phyloP scores from a whole-genome alignment of 352 stramenopile species.

The Phytophthora sp. region DNA sequence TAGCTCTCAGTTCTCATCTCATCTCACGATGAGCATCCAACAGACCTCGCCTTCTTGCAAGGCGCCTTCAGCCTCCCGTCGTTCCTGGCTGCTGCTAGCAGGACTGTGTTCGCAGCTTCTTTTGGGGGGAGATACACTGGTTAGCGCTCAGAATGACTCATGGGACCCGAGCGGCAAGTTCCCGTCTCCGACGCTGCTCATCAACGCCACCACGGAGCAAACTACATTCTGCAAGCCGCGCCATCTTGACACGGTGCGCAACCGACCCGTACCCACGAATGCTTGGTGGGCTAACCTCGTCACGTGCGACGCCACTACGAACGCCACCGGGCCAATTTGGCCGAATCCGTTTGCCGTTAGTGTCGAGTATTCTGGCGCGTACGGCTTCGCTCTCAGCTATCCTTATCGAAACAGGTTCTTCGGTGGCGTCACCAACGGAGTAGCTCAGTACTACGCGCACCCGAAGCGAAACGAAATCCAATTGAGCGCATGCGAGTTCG shows the following conservation, averaged over 20 bases:
- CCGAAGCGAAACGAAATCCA: slow-evolving; percentile 65
- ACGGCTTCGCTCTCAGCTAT: slow-evolving; percentile 67
- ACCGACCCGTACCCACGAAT: slow-evolving; percentile 73
- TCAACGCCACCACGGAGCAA: slow-evolving; percentile 47
- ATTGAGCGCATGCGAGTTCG: slow-evolving; percentile 65
- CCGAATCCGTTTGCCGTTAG: slow-evolving; percentile 70
- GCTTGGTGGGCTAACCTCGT: slow-evolving; percentile 87
- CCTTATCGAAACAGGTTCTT: slow-evolving; percentile 78
- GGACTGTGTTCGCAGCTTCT: slow-evolving; percentile 26
- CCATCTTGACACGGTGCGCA: slow-evolving; percentile 54
- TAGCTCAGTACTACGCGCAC: slow-evolving; percentile 67
- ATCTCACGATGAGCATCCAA: slow-evolving; percentile 29
- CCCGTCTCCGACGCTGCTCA: slow-evolving; percentile 31
- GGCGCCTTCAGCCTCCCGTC: slow-evolving; percentile 2
- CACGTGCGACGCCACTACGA: slow-evolving; percentile 54
- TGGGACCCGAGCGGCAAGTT: slow-evolving; percentile 54
- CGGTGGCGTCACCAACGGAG: slow-evolving; percentile 38
- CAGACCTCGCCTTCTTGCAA: slow-evolving; percentile 6
- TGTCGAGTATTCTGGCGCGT: slow-evolving; percentile 43
- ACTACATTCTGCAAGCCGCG: slow-evolving; percentile 55
- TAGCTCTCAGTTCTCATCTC: slow-evolving; percentile 34
- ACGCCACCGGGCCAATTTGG: slow-evolving; percentile 67
- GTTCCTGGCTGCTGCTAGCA: slow-evolving; percentile 16
- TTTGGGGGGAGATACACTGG: slow-evolving; percentile 11
- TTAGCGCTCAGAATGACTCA: slow-evolving; percentile 39